These are phyloP conservation scores for Gliomastix tumulicola DNA, from an alignment of 2,329 filamentous ascomycete genomes.

Conservation along the genomic window DNA sequence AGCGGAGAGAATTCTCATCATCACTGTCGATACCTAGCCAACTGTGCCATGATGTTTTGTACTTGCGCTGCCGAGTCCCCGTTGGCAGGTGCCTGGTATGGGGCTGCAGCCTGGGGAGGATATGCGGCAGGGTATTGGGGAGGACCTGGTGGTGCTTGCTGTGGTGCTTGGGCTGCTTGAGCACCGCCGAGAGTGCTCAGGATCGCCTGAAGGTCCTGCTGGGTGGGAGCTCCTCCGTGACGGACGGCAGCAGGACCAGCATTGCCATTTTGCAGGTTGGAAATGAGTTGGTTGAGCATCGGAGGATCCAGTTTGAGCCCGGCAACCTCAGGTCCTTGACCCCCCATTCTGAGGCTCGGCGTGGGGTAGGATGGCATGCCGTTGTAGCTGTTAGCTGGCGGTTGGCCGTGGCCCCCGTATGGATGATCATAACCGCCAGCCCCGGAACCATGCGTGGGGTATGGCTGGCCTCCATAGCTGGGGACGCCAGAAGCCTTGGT, in stretches of 20 bases:
- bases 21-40: constrained; percentile 19
- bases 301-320: constrained; percentile 61
- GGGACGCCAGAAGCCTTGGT: constrained; percentile 45
- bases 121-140: constrained; percentile 21
- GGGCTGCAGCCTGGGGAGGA: constrained; percentile 11
- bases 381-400: no score
- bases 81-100: constrained; percentile 5
- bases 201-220: constrained; percentile 36
- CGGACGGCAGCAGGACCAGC: constrained; percentile 50
- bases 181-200: constrained; percentile 29
- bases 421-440: constrained; percentile 17
- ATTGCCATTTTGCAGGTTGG: no score
- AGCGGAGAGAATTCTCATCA: not conserved
- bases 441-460: constrained; percentile 11
- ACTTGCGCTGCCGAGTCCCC: constrained; percentile 44
- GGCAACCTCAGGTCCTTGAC: constrained; percentile 44
- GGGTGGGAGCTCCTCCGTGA: constrained; percentile 3
- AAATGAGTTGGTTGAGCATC: constrained; percentile 66
- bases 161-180: constrained; percentile 11
- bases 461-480: constrained; percentile 21
- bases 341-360: no score
- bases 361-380: no score
- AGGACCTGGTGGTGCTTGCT: no score
- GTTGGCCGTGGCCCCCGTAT: constrained; percentile 21
- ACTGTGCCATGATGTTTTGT: constrained; percentile 68